Evolutionary conservation across 306 rosid genomes (phyloP).

Genomic region (Malus asiatica): DNA sequence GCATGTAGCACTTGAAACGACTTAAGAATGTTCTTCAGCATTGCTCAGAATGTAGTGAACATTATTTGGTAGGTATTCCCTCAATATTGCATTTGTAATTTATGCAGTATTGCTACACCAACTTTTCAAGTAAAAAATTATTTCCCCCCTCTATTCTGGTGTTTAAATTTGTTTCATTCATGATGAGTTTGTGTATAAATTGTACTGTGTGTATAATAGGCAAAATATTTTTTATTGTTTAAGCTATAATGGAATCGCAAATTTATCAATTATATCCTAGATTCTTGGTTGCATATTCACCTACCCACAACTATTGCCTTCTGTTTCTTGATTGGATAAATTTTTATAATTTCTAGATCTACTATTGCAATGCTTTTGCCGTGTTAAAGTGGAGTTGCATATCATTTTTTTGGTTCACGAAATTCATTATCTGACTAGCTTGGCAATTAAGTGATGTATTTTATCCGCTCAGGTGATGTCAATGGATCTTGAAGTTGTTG

Average conservation of each 20-base stretch:
- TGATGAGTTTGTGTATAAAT: too few relatives aligned
- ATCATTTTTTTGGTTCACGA: neutral
- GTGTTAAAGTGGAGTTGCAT: constrained; percentile 50
- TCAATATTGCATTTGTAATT: too few relatives aligned
- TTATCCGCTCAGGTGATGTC: constrained; percentile 45
- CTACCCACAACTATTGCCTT: constrained; percentile 5
- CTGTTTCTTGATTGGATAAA: constrained; percentile 16
- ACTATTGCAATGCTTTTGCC: constrained; percentile 64
- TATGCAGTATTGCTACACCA: too few relatives aligned
- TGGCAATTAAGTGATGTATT: constrained; percentile 7
- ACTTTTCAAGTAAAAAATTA: too few relatives aligned
- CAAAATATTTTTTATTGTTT: too few relatives aligned
- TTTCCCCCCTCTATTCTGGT: too few relatives aligned
- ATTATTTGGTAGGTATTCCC: too few relatives aligned
- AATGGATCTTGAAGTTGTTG: constrained; percentile 65
- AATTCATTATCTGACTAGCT: neutral
- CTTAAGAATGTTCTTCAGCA: neutral
- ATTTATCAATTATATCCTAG: constrained; percentile 52
- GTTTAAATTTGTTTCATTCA: too few relatives aligned
- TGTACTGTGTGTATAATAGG: too few relatives aligned
- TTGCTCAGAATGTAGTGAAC: too few relatives aligned
- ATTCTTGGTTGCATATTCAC: constrained; percentile 9
- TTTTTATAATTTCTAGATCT: constrained; percentile 43
- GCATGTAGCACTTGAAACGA: too few relatives aligned
- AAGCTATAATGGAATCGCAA: constrained; percentile 39